Evolutionary conservation across 495 filamentous ascomycete species (phyloP), one percentile per base, ranked within the genome.

Genomic region (Neurospora cerealis): DNA sequence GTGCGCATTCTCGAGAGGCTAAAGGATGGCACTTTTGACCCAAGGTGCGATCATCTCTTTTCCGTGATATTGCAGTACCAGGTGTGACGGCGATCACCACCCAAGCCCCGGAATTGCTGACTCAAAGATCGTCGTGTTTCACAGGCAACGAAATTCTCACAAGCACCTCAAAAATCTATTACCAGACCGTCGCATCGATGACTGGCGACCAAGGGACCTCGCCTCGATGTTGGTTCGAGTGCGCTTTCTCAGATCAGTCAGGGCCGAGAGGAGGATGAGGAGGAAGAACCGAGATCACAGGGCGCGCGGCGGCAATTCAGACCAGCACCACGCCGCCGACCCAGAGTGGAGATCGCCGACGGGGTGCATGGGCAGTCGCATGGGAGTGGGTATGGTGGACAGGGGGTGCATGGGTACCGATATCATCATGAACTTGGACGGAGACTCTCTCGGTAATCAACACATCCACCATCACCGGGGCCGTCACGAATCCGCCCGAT

Each of bases 111-210:
- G 24, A 19, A 66, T 66, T 66, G 28, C 54, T 66, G 54, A 66
- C 54, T 9, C 54, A 34, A 62, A 2, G 54, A 66, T 66, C 15
- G 28, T 4, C 54, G 32, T 36, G 54, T 66, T 66, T 42, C 32
- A 11, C 60, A 81, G 79, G 71, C 79, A 81, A 46, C 79, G 79
- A 70, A 81, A 81, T 75, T 78, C 79, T 4, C 79, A 81, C 78
- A 81, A 81, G 72, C 79, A 80, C 69, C 73, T 81, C 6, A 77
- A 75, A 69, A 79, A 75, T 71, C 70, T 81, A 5, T 76, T 81
- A 19, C 79, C 79, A n/a, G 79, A 81, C 46, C 78, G 79, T 48
- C 74, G 79, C 54, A 81, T 81, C 66, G 79, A 81, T 73, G 79
- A 81, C 66, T 81, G 79, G 79, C 72, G 79, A 73, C 79, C 79